Evolutionary conservation across 2,329 filamentous ascomycete species (phyloP), one percentile per base, ranked within the genome.

Genomic region (Fusarium fujikuroi): DNA sequence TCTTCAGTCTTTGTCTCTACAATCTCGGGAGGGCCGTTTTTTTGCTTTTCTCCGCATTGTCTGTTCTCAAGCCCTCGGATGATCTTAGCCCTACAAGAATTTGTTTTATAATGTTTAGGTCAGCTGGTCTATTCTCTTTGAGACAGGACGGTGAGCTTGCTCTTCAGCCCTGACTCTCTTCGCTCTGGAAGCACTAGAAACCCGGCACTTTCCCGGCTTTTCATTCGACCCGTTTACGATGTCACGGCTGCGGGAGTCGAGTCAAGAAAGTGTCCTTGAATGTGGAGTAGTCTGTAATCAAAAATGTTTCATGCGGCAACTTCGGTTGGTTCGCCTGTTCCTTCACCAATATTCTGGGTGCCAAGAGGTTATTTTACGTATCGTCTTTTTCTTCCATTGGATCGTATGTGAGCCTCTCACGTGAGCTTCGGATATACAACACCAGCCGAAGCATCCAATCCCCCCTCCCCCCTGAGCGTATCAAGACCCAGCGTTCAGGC

Each of bases 41-140:
- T 40, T 60, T 60, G 19, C 54, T 61, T 40, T 46, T 60, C 70
- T 72, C 70, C 70, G 66, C 58, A 73, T 34, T 52, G 39, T 72
- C 68, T 69, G 42, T 68, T 47, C 50, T 54, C 49, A 30, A 32
- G 19, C 42, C 42, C 19, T 39, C 9, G 10, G 40, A 37, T 37
- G 23, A 18, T 37, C n/a, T 36, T 63, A 63, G 59, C 46, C 63
- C 54, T 44, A n/a, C 25, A 70, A 28, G 49, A 25, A 16, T 37
- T 25, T 32, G 39, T 56, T 50, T 42, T 40, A 59, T 39, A 46
- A 58, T n/a, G 4, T 21, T 21, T 56, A 36, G 39, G 54, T 58
- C 30, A 57, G 39, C 52, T 32, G 37, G 32, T 32, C 32, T 32
- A 32, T 32, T 32, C 32, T 32, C 32, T 14, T 6, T 32, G n/a